A percentile compares a stretch with the other conserved stretches of the same genome.
Conservation (phyloP, 257 asterid species). For the Solanum arcanum region DNA sequence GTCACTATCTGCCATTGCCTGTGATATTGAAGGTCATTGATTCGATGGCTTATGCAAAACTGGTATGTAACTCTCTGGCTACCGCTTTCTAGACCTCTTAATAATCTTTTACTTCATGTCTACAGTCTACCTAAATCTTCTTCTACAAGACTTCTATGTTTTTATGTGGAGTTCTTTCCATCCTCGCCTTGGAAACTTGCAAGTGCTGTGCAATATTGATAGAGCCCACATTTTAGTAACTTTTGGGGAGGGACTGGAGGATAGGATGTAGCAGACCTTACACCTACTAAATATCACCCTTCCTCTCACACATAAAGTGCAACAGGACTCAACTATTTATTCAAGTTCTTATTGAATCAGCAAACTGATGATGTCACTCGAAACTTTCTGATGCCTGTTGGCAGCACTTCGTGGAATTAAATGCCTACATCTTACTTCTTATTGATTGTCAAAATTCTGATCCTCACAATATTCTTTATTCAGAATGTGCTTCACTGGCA, state of each 20-base stretch:
- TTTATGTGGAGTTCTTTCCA: background rate
- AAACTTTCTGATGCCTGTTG: background rate
- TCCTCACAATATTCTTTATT: background rate
- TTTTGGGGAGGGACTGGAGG: background rate
- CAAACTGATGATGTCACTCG: background rate
- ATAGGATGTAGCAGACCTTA: background rate
- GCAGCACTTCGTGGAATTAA: background rate
- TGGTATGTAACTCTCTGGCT: constrained; percentile 34
- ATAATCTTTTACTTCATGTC: background rate
- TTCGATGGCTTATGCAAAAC: constrained; percentile 84
- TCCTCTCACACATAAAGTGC: background rate
- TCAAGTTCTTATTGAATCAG: background rate
- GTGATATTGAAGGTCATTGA: constrained; percentile 86
- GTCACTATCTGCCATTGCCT: constrained; percentile 74
- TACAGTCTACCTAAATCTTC: no score
- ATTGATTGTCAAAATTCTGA: background rate
- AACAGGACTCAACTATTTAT: background rate
- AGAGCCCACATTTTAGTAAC: background rate
- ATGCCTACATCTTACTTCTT: background rate
- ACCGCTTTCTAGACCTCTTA: background rate
- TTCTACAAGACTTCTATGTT: background rate
- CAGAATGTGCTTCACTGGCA: constrained; percentile 99
- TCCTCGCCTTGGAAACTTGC: background rate
- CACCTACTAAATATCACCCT: background rate
- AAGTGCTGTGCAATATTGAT: background rate